A percentile compares a stretch with the other conserved stretches of the same genome.
Conservation (phyloP, 768 basidiomycete genomes). For the Boletus tylopilopsis region DNA sequence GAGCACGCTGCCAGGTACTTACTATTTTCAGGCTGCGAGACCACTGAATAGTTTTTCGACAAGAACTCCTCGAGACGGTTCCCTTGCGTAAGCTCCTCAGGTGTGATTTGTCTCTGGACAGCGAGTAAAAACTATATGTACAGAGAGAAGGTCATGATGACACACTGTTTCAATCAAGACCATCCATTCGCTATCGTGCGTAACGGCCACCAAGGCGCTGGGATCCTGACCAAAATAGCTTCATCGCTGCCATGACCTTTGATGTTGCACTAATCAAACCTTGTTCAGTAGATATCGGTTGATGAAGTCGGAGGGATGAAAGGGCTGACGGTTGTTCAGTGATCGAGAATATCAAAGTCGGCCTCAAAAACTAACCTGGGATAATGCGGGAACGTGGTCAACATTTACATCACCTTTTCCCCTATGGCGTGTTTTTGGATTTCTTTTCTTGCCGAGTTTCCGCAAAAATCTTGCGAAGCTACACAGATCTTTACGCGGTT, state of each 20-base stretch:
- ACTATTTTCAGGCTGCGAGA: background rate
- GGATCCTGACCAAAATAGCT: background rate
- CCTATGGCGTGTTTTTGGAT: background rate
- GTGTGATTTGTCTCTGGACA: background rate
- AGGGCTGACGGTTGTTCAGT: background rate
- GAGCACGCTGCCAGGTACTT: background rate
- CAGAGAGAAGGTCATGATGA: background rate
- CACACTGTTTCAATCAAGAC: background rate
- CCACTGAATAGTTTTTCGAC: background rate
- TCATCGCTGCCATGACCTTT: background rate
- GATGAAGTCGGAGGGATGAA: slow-evolving; percentile 8
- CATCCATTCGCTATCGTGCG: slow-evolving; percentile 9
- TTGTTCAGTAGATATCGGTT: slow-evolving; percentile 1
- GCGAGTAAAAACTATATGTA: background rate
- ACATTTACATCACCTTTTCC: background rate
- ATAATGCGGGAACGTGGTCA: background rate
- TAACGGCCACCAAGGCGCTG: slow-evolving; percentile 1
- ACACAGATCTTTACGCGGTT: background rate
- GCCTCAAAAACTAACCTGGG: background rate
- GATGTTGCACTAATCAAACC: background rate
- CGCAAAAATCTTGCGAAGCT: background rate
- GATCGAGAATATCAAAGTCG: no score
- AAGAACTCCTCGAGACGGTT: background rate
- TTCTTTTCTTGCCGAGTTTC: background rate
- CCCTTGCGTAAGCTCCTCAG: background rate